A percentile compares a stretch with the other conserved stretches of the same genome.
These are phyloP conservation scores for Leucosporidium scottii DNA, from an alignment of 768 basidiomycete species.

Conservation along the genomic window DNA sequence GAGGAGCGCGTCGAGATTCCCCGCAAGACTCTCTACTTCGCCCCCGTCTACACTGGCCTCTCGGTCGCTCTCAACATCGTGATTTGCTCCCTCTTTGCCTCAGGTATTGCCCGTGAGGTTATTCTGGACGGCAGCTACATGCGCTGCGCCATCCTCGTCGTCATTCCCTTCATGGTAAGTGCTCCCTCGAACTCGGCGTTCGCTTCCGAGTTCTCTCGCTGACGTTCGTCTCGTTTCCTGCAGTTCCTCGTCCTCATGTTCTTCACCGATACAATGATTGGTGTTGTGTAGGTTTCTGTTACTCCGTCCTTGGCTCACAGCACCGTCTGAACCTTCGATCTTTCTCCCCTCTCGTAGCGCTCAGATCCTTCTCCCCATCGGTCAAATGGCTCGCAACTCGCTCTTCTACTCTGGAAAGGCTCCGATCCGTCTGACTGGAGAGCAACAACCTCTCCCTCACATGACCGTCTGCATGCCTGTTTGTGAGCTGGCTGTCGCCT, in stretches of 20 bases:
- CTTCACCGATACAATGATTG: slow-evolving; percentile 5
- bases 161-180: slow-evolving; percentile 7
- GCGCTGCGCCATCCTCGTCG: slow-evolving; percentile 1
- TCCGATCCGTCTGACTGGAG: not conserved
- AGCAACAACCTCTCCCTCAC: slow-evolving; percentile 6
- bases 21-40: not conserved
- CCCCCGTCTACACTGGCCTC: slow-evolving; percentile 9
- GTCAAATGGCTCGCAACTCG: slow-evolving; percentile 1
- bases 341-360: not conserved
- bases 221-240: too few species aligned
- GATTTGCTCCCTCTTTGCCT: not conserved
- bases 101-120: not conserved
- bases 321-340: not conserved
- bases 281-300: not conserved
- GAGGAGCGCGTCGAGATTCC: too few species aligned
- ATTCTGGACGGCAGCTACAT: not conserved
- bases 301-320: not conserved
- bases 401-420: slow-evolving; percentile 7
- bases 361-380: slow-evolving; percentile 12
- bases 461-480: slow-evolving; percentile 30
- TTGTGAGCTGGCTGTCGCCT: not conserved
- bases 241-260: slow-evolving; percentile 20
- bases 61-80: slow-evolving; percentile 3
- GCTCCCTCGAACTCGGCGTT: not conserved
- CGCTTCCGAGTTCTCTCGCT: not conserved